A percentile compares a stretch with the other conserved stretches of the same genome.
Conservation (phyloP, 140 eudicot genomes). For the Ambrosia hybrid region DNA sequence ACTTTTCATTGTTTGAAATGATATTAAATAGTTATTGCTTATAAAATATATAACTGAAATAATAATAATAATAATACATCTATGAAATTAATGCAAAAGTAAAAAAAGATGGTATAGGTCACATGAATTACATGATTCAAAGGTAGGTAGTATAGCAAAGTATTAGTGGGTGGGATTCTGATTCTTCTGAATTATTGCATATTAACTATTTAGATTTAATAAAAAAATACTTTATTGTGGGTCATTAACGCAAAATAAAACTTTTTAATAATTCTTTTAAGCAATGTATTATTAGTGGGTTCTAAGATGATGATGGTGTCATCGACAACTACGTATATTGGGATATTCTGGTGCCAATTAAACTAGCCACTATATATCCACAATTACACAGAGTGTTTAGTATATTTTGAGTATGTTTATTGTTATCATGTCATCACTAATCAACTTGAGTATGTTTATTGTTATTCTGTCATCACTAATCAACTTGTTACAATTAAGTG, state of each 20-base stretch:
- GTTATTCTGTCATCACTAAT: no score
- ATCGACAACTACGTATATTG: not conserved
- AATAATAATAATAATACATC: constrained; percentile 2
- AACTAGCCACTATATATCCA: no score
- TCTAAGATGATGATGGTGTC: not conserved
- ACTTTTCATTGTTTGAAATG: not conserved
- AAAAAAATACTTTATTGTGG: not conserved
- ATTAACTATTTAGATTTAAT: no score
- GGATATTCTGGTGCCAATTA: not conserved
- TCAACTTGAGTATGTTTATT: no score
- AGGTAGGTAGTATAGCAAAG: constrained; percentile 25
- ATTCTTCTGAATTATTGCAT: constrained; percentile 18
- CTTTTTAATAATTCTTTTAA: not conserved
- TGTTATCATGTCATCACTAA: no score
- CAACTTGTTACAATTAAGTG: no score
- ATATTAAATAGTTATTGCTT: not conserved
- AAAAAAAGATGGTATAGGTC: constrained; percentile 9
- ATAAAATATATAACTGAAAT: not conserved
- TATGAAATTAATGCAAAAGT: not conserved
- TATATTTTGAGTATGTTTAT: no score
- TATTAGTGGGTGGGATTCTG: constrained; percentile 24
- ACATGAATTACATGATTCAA: constrained; percentile 26
- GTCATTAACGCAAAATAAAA: not conserved
- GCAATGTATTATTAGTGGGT: not conserved
- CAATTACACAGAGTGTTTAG: no score